These are phyloP conservation scores for Schizosaccharomyces octosporus DNA, from an alignment of 805 yeast genomes.

Conservation along the genomic window DNA sequence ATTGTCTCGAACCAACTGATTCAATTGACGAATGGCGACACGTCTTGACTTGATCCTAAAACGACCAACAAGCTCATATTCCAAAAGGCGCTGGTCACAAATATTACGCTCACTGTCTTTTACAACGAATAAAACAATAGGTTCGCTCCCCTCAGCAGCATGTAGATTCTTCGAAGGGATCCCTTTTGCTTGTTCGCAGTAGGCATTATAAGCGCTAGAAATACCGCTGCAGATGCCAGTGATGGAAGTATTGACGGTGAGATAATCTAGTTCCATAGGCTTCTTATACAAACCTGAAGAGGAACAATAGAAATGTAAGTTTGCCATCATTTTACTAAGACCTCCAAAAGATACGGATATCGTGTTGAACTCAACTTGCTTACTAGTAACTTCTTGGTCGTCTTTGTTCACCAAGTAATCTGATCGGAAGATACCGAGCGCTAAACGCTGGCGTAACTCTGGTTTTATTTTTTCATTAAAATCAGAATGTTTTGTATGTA, in stretches of 20 bases:
- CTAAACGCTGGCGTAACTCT: slow-evolving; percentile 36
- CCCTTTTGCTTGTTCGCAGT: slow-evolving; percentile 12
- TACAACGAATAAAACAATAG: slow-evolving; percentile 44
- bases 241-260: not conserved
- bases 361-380: slow-evolving; percentile 91
- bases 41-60: slow-evolving; percentile 12
- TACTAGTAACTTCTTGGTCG: slow-evolving; percentile 23
- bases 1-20: not conserved
- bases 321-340: slow-evolving; percentile 53
- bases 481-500: slow-evolving; percentile 22
- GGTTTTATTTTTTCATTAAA: slow-evolving; percentile 2
- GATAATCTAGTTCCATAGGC: not conserved
- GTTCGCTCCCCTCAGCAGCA: not conserved
- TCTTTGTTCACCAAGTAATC: slow-evolving; percentile 42
- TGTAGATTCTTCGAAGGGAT: not conserved
- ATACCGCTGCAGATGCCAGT: slow-evolving; percentile 40
- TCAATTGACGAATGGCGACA: not conserved
- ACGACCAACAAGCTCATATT: slow-evolving; percentile 33
- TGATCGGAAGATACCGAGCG: slow-evolving; percentile 46
- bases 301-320: slow-evolving; percentile 33
- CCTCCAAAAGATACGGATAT: slow-evolving; percentile 92
- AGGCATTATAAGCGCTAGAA: slow-evolving; percentile 36
- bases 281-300: slow-evolving; percentile 4
- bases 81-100: slow-evolving; percentile 73
- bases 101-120: slow-evolving; percentile 74